Percentiles rank a stretch among this genome's conserved stretches.
phyloP scores from a whole-genome alignment of 345 rosid species.

The Abelmoschus esculentus region DNA sequence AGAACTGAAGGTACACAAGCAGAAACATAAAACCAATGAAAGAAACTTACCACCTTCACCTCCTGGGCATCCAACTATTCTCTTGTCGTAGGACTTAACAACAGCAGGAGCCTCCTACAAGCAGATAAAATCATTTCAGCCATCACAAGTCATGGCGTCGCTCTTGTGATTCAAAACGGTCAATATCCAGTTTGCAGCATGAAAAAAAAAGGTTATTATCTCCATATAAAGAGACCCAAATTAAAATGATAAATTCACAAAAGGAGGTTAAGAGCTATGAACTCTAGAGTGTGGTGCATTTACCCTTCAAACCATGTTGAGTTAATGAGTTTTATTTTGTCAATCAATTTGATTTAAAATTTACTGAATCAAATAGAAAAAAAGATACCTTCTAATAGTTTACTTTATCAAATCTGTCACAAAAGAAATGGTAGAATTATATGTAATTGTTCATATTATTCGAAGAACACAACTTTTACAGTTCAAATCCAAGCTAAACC shows the following conservation, averaged over 20 bases:
- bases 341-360: too few relatives aligned
- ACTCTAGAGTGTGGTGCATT: too few relatives aligned
- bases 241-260: not conserved
- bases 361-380: too few relatives aligned
- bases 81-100: conserved; percentile 60
- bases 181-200: not conserved
- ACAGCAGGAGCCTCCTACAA: conserved; percentile 70
- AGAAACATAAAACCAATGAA: not conserved
- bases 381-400: too few relatives aligned
- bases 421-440: too few relatives aligned
- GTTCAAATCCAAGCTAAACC: too few relatives aligned
- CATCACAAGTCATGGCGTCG: not conserved
- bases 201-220: not conserved
- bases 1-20: not conserved
- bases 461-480: too few relatives aligned
- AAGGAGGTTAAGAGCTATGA: not conserved
- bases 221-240: not conserved
- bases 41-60: conserved; percentile 65
- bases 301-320: too few relatives aligned
- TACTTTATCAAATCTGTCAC: too few relatives aligned
- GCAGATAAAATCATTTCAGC: conserved; percentile 1
- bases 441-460: too few relatives aligned
- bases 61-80: conserved; percentile 88
- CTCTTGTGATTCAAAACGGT: not conserved
- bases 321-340: too few relatives aligned